Conservation (phyloP, 495 filamentous ascomycete genomes). For the Hypoxylon crocopeplum region DNA sequence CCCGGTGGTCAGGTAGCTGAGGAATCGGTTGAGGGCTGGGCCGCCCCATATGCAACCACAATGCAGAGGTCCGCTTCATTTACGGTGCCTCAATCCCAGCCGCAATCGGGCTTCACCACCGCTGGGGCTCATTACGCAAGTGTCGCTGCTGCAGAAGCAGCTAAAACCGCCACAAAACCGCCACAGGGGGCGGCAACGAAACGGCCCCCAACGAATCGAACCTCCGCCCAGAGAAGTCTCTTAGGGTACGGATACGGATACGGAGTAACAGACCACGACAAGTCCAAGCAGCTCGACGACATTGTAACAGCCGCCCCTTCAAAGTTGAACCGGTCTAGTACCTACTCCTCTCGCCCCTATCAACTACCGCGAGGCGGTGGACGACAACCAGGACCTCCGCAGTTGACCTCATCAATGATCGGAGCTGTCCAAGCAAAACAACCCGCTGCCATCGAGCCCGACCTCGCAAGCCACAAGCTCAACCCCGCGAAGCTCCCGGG, state of each 20-base stretch:
- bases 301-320: constrained; percentile 8
- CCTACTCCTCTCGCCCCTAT: constrained; percentile 2
- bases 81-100: constrained; percentile 41
- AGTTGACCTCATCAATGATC: neutral
- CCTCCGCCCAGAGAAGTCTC: constrained; percentile 50
- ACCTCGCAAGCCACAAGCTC: constrained; percentile 47
- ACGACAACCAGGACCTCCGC: constrained; percentile 4
- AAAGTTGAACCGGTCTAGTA: constrained; percentile 15
- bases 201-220: constrained; percentile 41
- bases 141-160: constrained; percentile 39
- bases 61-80: constrained; percentile 53
- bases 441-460: constrained; percentile 42
- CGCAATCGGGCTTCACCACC: constrained; percentile 51
- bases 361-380: constrained; percentile 16
- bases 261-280: constrained; percentile 39
- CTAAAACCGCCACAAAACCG: constrained; percentile 24
- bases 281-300: constrained; percentile 28
- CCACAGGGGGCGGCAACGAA: constrained; percentile 27
- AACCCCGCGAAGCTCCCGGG: constrained; percentile 37
- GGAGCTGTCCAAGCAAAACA: constrained; percentile 10
- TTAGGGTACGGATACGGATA: constrained; percentile 46
- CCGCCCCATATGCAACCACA: constrained; percentile 50
- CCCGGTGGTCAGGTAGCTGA: constrained; percentile 32
- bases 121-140: constrained; percentile 50
- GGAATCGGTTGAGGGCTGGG: constrained; percentile 37